These are phyloP conservation scores for Brasilioporus rufonigricans DNA, from an alignment of 768 basidiomycete genomes.

Conservation along the genomic window DNA sequence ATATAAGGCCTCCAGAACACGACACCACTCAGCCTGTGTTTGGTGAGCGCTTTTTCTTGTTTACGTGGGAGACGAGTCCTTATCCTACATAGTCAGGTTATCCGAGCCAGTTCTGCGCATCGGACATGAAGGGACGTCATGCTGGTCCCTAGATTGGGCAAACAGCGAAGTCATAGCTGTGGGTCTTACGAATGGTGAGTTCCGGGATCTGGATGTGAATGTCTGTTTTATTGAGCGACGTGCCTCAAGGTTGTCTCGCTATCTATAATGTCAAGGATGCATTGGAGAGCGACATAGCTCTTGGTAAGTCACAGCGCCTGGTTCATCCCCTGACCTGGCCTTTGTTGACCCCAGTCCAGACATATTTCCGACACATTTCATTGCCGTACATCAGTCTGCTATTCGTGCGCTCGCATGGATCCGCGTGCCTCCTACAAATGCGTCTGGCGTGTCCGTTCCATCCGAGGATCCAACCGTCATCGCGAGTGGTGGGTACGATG, in stretches of 20 bases:
- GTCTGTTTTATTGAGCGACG: not conserved
- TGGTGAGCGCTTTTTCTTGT: slow-evolving; percentile 41
- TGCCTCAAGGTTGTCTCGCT: slow-evolving; percentile 47
- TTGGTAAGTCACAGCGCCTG: slow-evolving; percentile 27
- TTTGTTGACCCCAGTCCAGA: slow-evolving; percentile 15
- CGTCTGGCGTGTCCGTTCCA: slow-evolving; percentile 43
- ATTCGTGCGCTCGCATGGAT: slow-evolving; percentile 78
- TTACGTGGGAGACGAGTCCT: not conserved
- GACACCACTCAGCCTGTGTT: slow-evolving; percentile 41
- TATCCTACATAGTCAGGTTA: slow-evolving; percentile 45
- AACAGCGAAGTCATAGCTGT: slow-evolving; percentile 80
- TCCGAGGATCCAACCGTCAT: slow-evolving; percentile 69
- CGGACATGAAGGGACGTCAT: slow-evolving; percentile 71
- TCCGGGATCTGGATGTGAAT: not conserved
- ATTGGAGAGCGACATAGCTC: slow-evolving; percentile 32
- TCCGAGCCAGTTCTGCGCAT: slow-evolving; percentile 68
- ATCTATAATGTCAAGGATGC: slow-evolving; percentile 53
- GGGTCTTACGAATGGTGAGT: slow-evolving; percentile 78
- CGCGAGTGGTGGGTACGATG: slow-evolving; percentile 79
- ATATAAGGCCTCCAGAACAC: slow-evolving; percentile 34
- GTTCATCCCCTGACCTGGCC: not conserved
- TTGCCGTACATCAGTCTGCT: slow-evolving; percentile 74
- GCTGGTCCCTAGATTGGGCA: slow-evolving; percentile 86
- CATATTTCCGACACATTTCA: slow-evolving; percentile 68
- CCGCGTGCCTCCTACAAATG: slow-evolving; percentile 54